Evolutionary conservation across 2,329 filamentous ascomycete genomes (phyloP), one percentile per base, ranked within the genome.

Genomic region (Paecilomyces sp.): DNA sequence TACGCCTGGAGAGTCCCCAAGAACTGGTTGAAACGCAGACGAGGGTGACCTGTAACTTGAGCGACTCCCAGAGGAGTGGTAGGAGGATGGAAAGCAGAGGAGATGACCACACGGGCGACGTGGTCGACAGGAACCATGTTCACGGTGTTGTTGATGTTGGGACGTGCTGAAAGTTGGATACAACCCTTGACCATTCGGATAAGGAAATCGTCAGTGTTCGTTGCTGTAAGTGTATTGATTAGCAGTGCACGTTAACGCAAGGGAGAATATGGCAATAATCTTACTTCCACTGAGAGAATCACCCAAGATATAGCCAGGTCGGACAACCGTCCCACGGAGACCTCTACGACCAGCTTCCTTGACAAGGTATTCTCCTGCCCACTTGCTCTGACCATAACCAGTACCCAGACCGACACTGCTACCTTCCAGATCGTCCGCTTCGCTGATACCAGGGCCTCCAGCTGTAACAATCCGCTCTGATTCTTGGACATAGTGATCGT

Each of bases 311-410:
- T 97, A 97, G 31, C 93, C 92, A 3, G 93, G 88, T 12, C 93
- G 86, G 55, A 96, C 80, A 51, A 96, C 85, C 24, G 87, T 83
- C 15, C 91, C 92, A 15, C 77, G 79, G 1, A 97, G 83, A 12
- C 93, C 92, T 59, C 90, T 84, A 59, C 80, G 80, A 56, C 92
- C 91, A 28, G 93, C 92, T 72, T 91, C 89, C 25, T 90, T 84
- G 24, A 92, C 84, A 55, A 97, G 81, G 65, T 83, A 84, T 70
- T 88, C 86, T 2, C 84, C 83, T 5, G 85, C 89, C 92, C 92
- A 97, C 77, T 97, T 97, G 64, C 85, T 86, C 74, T 97, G 92
- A 2, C 93, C 92, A 68, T 97, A 97, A 4, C 93, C 92, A 0
- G 90, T 96, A 47, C 86, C 86, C 1, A 97, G 85, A 33, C 90